Evolutionary conservation across 2,329 filamentous ascomycete genomes (phyloP).

Genomic region (Aspergillus aculeatus): DNA sequence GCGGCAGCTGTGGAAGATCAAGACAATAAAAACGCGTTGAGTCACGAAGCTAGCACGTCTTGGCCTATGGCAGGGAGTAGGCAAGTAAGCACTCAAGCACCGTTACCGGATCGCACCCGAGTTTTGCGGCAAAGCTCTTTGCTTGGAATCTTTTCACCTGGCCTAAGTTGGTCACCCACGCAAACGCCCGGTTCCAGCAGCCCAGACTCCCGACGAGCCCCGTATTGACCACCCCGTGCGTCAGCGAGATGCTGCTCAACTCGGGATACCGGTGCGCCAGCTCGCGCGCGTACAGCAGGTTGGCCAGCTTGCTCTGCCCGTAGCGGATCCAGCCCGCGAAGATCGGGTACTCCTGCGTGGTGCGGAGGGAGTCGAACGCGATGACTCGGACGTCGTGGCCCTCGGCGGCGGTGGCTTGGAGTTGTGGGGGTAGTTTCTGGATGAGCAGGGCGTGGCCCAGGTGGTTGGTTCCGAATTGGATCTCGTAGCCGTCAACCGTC

Average conservation of each 20-base stretch:
- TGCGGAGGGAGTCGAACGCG: constrained; percentile 14
- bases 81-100: too few species aligned
- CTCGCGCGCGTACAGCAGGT: constrained; percentile 45
- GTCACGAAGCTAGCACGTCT: too few species aligned
- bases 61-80: too few species aligned
- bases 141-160: not conserved
- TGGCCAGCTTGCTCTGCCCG: constrained; percentile 51
- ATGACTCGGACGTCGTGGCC: constrained; percentile 11
- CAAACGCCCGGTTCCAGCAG: constrained; percentile 9
- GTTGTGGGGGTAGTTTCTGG: constrained; percentile 12
- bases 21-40: too few species aligned
- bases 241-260: constrained; percentile 39
- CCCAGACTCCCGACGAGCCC: constrained; percentile 29
- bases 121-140: too few species aligned
- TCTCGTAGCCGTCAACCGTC: constrained; percentile 53
- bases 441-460: constrained; percentile 49
- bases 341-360: constrained; percentile 8
- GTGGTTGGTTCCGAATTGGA: constrained; percentile 53
- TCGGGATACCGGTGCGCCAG: constrained; percentile 41
- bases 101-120: too few species aligned
- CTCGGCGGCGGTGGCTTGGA: constrained; percentile 3
- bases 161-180: constrained; percentile 12
- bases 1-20: too few species aligned
- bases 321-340: constrained; percentile 38
- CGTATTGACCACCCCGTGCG: constrained; percentile 46